Evolutionary conservation across 2,329 filamentous ascomycete species (phyloP).

Genomic region (Alternaria atra): DNA sequence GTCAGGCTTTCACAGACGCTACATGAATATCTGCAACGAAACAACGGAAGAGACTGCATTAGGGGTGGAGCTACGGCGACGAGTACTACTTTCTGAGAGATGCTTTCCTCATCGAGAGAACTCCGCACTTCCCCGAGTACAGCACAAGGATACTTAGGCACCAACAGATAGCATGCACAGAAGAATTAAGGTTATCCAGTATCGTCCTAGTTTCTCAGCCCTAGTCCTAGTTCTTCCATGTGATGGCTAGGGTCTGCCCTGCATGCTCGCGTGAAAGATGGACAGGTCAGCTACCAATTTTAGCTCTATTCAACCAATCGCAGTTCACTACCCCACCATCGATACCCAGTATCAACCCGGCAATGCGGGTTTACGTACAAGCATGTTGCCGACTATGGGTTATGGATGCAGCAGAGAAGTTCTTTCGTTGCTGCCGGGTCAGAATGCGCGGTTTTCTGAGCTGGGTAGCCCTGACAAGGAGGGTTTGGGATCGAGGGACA

Average conservation of each 20-base stretch:
- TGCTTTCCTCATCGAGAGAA: neutral
- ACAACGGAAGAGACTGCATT: conserved; percentile 8
- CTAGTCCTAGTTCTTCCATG: conserved; percentile 13
- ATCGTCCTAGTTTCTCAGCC: conserved; percentile 12
- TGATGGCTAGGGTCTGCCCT: conserved; percentile 16
- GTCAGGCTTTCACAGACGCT: neutral
- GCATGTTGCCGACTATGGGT: conserved; percentile 5
- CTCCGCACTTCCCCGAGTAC: conserved; percentile 4
- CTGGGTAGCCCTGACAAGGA: neutral
- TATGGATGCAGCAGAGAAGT: neutral
- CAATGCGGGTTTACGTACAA: conserved; percentile 23
- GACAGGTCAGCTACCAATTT: conserved; percentile 16
- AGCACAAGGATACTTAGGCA: conserved; percentile 11
- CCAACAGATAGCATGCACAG: conserved; percentile 9
- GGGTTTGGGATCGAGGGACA: neutral
- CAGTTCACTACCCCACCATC: neutral
- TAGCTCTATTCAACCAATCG: conserved; percentile 12
- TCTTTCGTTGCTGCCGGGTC: neutral
- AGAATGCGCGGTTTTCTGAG: neutral
- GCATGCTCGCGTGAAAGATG: conserved; percentile 10
- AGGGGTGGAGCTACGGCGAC: neutral
- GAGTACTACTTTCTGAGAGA: neutral
- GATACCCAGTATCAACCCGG: conserved; percentile 10
- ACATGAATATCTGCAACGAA: conserved; percentile 7
- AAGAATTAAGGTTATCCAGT: conserved; percentile 15